Evolutionary conservation across 179 eudicot species (phyloP).

Genomic region (Patellifolia procumbens): DNA sequence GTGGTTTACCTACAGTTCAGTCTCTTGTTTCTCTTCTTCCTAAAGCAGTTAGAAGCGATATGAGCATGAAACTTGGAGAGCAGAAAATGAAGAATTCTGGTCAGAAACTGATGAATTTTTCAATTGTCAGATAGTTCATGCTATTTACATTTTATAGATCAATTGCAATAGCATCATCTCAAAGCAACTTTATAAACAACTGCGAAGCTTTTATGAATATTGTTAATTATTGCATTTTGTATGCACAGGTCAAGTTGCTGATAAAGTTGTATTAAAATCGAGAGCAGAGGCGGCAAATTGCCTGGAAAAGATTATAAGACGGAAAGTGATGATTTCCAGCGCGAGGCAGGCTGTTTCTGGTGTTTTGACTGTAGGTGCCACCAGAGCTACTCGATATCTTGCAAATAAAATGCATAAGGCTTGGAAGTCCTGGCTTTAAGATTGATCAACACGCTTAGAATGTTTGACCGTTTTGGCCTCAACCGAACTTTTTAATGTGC

Average conservation of each 20-base stretch:
- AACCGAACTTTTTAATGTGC: not conserved
- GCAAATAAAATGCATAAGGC: slow-evolving; percentile 66
- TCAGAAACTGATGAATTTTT: slow-evolving; percentile 26
- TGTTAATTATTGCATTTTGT: not conserved
- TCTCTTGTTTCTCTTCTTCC: slow-evolving; percentile 74
- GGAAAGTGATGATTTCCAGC: slow-evolving; percentile 78
- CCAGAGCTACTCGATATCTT: slow-evolving; percentile 60
- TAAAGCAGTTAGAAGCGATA: slow-evolving; percentile 46
- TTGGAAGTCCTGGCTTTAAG: slow-evolving; percentile 69
- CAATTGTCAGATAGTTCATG: not conserved
- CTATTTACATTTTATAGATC: too few relatives aligned
- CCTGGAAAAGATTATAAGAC: slow-evolving; percentile 63
- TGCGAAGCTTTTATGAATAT: not conserved
- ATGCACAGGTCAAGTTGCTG: slow-evolving; percentile 27
- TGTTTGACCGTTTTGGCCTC: not conserved
- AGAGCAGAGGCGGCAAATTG: slow-evolving; percentile 68
- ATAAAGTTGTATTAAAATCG: slow-evolving; percentile 48
- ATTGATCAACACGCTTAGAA: slow-evolving; percentile 5
- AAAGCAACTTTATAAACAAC: not conserved
- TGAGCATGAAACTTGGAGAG: slow-evolving; percentile 54
- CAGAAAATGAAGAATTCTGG: slow-evolving; percentile 44
- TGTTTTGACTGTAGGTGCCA: slow-evolving; percentile 65
- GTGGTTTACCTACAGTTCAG: slow-evolving; percentile 57
- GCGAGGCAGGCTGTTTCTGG: slow-evolving; percentile 89
- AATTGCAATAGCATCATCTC: not conserved